Conservation (phyloP, 352 stramenopile genomes). For the Phytophthora pseudosyringae region DNA sequence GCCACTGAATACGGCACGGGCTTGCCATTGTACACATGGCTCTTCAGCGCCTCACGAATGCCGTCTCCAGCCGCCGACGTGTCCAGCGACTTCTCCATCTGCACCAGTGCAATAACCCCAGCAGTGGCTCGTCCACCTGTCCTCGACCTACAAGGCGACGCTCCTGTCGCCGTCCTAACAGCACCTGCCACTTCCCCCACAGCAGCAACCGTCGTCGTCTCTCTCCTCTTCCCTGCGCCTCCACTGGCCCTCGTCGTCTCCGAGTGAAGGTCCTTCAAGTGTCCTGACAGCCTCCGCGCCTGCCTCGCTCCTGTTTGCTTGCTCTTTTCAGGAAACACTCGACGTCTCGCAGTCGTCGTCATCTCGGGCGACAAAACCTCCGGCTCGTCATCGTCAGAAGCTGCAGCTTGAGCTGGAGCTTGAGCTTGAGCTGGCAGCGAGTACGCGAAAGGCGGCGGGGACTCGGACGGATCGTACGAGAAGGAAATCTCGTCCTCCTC, state of each 20-base stretch:
- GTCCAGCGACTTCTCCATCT: constrained; percentile 53
- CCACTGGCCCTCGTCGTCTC: constrained; percentile 15
- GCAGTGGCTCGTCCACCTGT: constrained; percentile 13
- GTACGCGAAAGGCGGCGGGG: constrained; percentile 25
- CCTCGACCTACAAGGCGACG: constrained; percentile 8
- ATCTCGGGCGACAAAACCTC: constrained; percentile 24
- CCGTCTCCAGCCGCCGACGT: constrained; percentile 40
- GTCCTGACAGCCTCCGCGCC: constrained; percentile 29
- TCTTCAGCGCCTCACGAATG: constrained; percentile 51
- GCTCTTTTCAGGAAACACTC: constrained; percentile 9
- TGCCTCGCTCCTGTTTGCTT: constrained; percentile 15
- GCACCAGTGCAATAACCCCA: constrained; percentile 34
- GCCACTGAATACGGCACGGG: constrained; percentile 44
- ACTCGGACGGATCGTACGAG: constrained; percentile 28
- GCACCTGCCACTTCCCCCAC: neutral
- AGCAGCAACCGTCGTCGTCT: neutral
- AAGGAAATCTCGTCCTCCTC: constrained; percentile 19
- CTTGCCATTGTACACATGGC: constrained; percentile 68
- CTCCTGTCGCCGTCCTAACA: neutral
- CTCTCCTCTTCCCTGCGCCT: constrained; percentile 5
- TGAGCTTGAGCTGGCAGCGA: neutral
- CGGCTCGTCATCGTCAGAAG: constrained; percentile 3
- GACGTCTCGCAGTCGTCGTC: constrained; percentile 3
- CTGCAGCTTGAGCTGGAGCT: neutral
- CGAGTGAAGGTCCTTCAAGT: constrained; percentile 25